Evolutionary conservation across 2,329 filamentous ascomycete genomes (phyloP).

Genomic region (Cladorrhinum sp.): DNA sequence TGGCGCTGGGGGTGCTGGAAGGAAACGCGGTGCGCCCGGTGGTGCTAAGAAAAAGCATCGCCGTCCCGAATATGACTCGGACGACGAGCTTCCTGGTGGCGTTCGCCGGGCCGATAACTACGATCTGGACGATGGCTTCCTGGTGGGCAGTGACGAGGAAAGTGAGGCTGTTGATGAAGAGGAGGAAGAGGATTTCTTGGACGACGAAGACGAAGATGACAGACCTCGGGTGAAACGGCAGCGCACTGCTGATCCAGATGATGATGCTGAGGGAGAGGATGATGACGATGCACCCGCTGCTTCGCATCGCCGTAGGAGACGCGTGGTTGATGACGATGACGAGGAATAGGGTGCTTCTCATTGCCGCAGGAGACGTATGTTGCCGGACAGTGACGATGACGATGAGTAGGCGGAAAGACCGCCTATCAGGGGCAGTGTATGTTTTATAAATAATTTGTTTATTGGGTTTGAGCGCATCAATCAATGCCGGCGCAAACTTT

Average conservation of each 20-base stretch:
- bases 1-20: constrained; percentile 38
- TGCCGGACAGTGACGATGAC: neutral
- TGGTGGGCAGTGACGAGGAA: constrained; percentile 73
- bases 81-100: constrained; percentile 65
- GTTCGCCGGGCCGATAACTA: constrained; percentile 68
- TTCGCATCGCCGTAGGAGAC: constrained; percentile 23
- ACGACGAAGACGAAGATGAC: constrained; percentile 50
- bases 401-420: neutral
- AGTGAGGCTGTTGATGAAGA: constrained; percentile 57
- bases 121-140: constrained; percentile 75
- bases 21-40: constrained; percentile 53
- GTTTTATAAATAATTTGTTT: constrained; percentile 12
- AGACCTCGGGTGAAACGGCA: constrained; percentile 48
- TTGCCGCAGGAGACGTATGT: neutral
- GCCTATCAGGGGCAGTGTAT: neutral
- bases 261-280: constrained; percentile 52
- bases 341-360: constrained; percentile 24
- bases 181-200: constrained; percentile 57
- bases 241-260: constrained; percentile 48
- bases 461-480: constrained; percentile 6
- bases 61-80: constrained; percentile 69
- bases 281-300: constrained; percentile 39
- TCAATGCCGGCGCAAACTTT: neutral
- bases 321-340: constrained; percentile 30
- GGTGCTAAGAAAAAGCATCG: constrained; percentile 51